Evolutionary conservation across 208 protist genomes (phyloP).

Genomic region (Lotmaria passim): DNA sequence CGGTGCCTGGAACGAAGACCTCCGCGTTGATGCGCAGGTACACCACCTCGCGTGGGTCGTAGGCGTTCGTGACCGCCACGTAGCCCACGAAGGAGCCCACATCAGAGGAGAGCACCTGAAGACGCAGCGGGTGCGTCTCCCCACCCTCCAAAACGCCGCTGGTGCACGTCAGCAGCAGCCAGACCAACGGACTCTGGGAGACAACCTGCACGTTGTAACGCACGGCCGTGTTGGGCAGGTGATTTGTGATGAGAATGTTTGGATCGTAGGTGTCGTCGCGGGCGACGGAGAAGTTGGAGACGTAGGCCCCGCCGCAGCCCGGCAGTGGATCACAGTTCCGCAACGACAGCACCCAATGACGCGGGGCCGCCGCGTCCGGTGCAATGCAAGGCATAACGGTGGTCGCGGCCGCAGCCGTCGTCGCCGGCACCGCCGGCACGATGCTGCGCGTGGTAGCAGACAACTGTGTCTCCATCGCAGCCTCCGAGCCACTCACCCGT

Average conservation of each 20-base stretch:
- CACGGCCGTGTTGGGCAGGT: constrained; percentile 51
- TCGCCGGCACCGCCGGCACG: not conserved
- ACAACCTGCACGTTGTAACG: constrained; percentile 72
- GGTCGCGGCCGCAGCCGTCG: not conserved
- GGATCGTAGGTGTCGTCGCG: constrained; percentile 68
- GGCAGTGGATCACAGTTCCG: constrained; percentile 61
- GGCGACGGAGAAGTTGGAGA: constrained; percentile 63
- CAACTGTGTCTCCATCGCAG: not conserved
- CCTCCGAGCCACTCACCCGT: not conserved
- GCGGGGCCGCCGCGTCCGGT: constrained; percentile 15
- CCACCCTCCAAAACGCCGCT: constrained; percentile 55
- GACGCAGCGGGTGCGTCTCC: constrained; percentile 73
- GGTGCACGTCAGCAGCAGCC: constrained; percentile 65
- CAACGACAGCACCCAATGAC: constrained; percentile 53
- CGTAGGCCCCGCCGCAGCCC: constrained; percentile 63
- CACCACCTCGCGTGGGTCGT: constrained; percentile 62
- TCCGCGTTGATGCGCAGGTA: constrained; percentile 83
- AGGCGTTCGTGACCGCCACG: constrained; percentile 71
- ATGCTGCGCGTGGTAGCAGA: not conserved
- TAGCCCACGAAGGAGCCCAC: constrained; percentile 84
- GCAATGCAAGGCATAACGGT: not conserved
- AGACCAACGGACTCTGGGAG: constrained; percentile 82
- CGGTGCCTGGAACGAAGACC: constrained; percentile 66
- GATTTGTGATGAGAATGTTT: constrained; percentile 75
- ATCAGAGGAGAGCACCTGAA: constrained; percentile 75